Evolutionary conservation across 1,284 basidiomycete genomes (phyloP).

Genomic region (Ustilago vetiveriae): DNA sequence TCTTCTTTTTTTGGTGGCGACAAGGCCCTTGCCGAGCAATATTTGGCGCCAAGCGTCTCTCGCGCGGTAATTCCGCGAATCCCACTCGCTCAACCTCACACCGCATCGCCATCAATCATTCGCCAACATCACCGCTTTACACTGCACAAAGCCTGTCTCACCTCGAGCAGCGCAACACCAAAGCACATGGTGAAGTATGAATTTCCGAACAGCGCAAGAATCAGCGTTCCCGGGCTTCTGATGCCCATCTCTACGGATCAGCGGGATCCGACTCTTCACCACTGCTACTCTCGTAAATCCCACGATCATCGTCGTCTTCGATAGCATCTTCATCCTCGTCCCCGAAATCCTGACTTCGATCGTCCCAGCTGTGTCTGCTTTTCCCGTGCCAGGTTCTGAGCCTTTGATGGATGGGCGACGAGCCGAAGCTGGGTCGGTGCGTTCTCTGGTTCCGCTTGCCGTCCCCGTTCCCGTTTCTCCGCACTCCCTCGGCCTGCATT

Average conservation of each 20-base stretch:
- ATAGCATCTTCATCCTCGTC: slow-evolving; percentile 67
- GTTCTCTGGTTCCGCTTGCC: neutral
- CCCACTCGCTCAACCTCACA: too few relatives aligned
- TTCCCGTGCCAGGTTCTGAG: slow-evolving; percentile 22
- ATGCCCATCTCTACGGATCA: too few relatives aligned
- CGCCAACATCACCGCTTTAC: too few relatives aligned
- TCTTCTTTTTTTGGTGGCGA: too few relatives aligned
- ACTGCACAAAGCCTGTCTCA: too few relatives aligned
- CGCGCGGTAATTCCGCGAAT: too few relatives aligned
- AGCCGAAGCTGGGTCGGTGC: slow-evolving; percentile 28
- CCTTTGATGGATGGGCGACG: slow-evolving; percentile 25
- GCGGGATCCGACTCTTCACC: slow-evolving; percentile 16
- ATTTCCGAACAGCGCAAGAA: too few relatives aligned
- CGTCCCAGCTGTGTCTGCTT: slow-evolving; percentile 57
- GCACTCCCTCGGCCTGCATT: slow-evolving; percentile 7
- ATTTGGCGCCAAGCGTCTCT: too few relatives aligned
- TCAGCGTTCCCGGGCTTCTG: too few relatives aligned
- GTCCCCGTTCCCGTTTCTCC: neutral
- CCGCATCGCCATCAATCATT: too few relatives aligned
- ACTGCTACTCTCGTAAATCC: slow-evolving; percentile 27
- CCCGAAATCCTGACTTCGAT: slow-evolving; percentile 62
- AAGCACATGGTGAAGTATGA: neutral
- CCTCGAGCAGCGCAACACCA: too few relatives aligned
- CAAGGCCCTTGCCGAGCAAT: too few relatives aligned
- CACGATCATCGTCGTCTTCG: slow-evolving; percentile 10